Evolutionary conservation across 345 rosid genomes (phyloP).

Genomic region (Salix arbutifolia): DNA sequence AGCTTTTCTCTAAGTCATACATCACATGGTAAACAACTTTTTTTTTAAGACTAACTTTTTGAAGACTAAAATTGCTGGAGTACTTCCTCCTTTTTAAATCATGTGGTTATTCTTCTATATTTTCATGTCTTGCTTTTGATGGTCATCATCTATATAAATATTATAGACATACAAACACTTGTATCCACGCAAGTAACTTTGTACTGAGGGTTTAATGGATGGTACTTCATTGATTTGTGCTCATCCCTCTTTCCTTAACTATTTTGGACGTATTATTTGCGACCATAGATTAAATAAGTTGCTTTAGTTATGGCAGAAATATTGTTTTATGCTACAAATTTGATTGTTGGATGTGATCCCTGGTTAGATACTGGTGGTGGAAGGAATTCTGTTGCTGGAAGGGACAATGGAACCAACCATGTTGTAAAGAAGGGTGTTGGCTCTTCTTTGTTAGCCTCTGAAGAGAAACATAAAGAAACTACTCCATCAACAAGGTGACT

Average conservation of each 20-base stretch:
- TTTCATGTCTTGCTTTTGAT: slow-evolving; percentile 2
- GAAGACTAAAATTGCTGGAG: slow-evolving; percentile 8
- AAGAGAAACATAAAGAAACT: slow-evolving; percentile 47
- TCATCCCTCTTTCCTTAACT: neutral
- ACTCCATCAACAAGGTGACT: slow-evolving; percentile 46
- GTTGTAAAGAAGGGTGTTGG: slow-evolving; percentile 47
- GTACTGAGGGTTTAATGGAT: neutral
- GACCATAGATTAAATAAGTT: neutral
- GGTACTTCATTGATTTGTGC: neutral
- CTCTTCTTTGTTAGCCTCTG: slow-evolving; percentile 38
- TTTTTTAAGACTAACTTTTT: neutral
- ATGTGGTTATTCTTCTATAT: slow-evolving; percentile 11
- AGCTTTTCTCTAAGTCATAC: slow-evolving; percentile 47
- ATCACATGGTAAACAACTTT: slow-evolving; percentile 49
- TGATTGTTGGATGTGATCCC: slow-evolving; percentile 24
- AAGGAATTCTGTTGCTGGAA: slow-evolving; percentile 44
- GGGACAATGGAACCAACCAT: slow-evolving; percentile 51
- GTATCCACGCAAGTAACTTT: neutral
- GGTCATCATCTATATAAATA: neutral
- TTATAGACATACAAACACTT: neutral
- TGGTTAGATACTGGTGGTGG: slow-evolving; percentile 62
- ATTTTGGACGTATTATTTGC: neutral
- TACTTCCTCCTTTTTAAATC: slow-evolving; percentile 1
- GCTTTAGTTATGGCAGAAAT: neutral
- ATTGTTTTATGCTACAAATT: slow-evolving; percentile 10